Evolutionary conservation across 2,329 filamentous ascomycete genomes (phyloP), one percentile per base, ranked within the genome.

Genomic region (Dactylellina sp.): DNA sequence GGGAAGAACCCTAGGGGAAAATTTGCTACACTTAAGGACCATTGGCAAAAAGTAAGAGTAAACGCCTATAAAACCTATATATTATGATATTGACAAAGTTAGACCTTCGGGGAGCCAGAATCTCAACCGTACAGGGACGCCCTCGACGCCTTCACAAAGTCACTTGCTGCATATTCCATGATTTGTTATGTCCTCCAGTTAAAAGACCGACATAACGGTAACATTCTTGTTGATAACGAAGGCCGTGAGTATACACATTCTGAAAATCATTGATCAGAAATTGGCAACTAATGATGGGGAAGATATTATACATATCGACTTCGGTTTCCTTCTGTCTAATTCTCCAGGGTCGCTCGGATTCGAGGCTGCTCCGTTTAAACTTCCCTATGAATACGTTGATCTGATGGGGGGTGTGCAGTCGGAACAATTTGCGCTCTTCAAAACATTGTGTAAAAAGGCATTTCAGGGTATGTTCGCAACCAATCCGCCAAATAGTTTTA

Each of bases 241-340:
- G 91, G 91, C 7, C 91, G 76, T 78, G 39, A 71, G 77, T 78
- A 40, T 40, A 14, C 9, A 9, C 9, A 7, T 4, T n/a, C 18
- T 55, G 5, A 35, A 37, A n/a, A 35, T n/a, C 25, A 12, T 44
- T 25, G 9, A n/a, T 35, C 1, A 32, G 47, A 12, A 1, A 12
- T 7, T 37, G 18, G 37, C 32, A 39, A 37, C 28, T 64, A 44
- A 59, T 7, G 14, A 24, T 28, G 16, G 32, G 32, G 32, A 64
- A 77, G 77, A 95, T 79, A 93, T 94, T 65, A 89, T 95, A 74
- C 91, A 95, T 80, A 95, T 95, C 75, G 91, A 95, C 81, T 95
- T 95, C 81, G 91, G 91, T 63, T 95, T 95, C 80, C 94, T 95
- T 90, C 84, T 95, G 35, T 93, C 90, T 50, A 95, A 95, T 81